phyloP scores from a whole-genome alignment of 495 filamentous ascomycete genomes.

The Trichoderma asperelloides region DNA sequence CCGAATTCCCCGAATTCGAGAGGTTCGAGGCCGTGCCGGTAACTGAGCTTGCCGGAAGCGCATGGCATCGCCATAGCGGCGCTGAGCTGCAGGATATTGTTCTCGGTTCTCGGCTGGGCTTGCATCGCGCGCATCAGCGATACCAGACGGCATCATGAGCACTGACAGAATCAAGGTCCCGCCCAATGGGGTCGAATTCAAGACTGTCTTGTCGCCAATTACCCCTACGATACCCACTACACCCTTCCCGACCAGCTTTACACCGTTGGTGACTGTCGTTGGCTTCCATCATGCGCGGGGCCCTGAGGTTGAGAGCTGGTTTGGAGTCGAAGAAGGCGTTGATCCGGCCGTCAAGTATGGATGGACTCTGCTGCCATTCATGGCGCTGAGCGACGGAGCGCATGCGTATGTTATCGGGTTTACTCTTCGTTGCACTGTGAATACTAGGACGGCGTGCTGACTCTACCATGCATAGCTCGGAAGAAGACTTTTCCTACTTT shows the following conservation, averaged over 20 bases:
- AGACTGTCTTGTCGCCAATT: not conserved
- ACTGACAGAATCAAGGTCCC: not conserved
- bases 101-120: not conserved
- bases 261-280: slow-evolving; percentile 76
- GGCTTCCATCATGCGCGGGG: slow-evolving; percentile 97
- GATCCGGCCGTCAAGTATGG: slow-evolving; percentile 83
- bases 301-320: slow-evolving; percentile 88
- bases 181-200: slow-evolving; percentile 8
- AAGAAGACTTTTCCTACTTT: slow-evolving; percentile 97
- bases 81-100: not conserved
- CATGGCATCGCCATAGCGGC: slow-evolving; percentile 6
- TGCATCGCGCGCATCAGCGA: not conserved
- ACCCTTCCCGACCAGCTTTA: slow-evolving; percentile 27
- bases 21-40: not conserved
- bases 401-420: slow-evolving; percentile 58
- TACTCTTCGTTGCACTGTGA: not conserved
- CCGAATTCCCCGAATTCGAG: not conserved
- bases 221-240: slow-evolving; percentile 16
- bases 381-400: slow-evolving; percentile 94
- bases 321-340: slow-evolving; percentile 65
- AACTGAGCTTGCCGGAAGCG: not conserved
- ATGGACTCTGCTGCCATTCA: slow-evolving; percentile 89
- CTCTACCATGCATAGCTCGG: slow-evolving; percentile 34
- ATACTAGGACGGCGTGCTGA: not conserved
- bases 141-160: not conserved